Evolutionary conservation across 805 yeast genomes (phyloP).

Genomic region (Brettanomyces naardenensis): DNA sequence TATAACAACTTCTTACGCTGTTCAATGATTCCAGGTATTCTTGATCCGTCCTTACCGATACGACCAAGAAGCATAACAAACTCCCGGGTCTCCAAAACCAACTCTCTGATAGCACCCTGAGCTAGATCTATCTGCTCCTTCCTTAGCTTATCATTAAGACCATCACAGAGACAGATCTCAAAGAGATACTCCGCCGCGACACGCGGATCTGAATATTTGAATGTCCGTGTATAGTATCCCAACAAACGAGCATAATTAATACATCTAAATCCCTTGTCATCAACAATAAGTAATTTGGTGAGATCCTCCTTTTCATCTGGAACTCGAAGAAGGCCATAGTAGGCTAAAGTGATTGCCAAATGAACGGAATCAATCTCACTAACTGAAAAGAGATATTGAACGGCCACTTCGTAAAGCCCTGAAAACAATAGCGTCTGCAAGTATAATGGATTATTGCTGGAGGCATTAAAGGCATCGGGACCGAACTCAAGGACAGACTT

Average conservation of each 20-base stretch:
- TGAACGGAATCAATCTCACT: slow-evolving; percentile 87
- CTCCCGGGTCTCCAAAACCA: slow-evolving; percentile 80
- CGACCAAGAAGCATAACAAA: slow-evolving; percentile 80
- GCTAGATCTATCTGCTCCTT: slow-evolving; percentile 46
- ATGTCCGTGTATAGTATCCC: slow-evolving; percentile 75
- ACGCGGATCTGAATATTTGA: slow-evolving; percentile 79
- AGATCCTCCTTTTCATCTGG: slow-evolving; percentile 8
- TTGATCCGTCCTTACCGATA: slow-evolving; percentile 64
- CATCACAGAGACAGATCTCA: slow-evolving; percentile 53
- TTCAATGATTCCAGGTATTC: slow-evolving; percentile 80
- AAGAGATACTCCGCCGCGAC: slow-evolving; percentile 87
- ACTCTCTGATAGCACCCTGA: slow-evolving; percentile 75
- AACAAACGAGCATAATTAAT: slow-evolving; percentile 54
- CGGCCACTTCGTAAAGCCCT: slow-evolving; percentile 79
- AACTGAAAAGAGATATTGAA: slow-evolving; percentile 49
- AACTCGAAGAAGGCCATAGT: slow-evolving; percentile 60
- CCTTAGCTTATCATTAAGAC: slow-evolving; percentile 15
- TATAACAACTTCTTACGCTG: slow-evolving; percentile 59
- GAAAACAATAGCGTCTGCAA: slow-evolving; percentile 64
- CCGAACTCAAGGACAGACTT: slow-evolving; percentile 66
- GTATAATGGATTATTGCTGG: slow-evolving; percentile 61
- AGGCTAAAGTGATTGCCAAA: slow-evolving; percentile 71
- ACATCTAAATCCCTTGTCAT: slow-evolving; percentile 20
- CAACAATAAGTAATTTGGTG: slow-evolving; percentile 25
- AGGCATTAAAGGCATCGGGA: slow-evolving; percentile 55